Evolutionary conservation across 306 rosid genomes (phyloP), one percentile per base, ranked within the genome.

Genomic region (Rosa persica): DNA sequence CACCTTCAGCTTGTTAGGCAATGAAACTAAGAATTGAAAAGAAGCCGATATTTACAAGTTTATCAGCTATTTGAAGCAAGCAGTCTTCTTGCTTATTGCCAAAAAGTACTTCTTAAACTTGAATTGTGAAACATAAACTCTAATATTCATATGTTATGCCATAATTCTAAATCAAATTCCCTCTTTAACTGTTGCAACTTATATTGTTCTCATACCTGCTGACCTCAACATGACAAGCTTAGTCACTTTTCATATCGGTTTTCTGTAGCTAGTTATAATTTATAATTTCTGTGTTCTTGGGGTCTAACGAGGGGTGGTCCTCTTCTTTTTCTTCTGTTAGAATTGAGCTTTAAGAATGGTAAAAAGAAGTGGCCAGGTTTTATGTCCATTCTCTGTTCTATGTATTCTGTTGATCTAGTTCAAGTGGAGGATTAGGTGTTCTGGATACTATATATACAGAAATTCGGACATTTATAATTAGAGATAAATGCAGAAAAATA

Each of bases 1-100:
- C 62, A 48, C 76, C 76, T 72, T 49, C 12, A 30, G 64, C 42
- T 51, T 72, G 46, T 6, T 72, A 51, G 17, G 30, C 47, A 51
- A 34, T 8, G 46, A 72, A 11, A 11, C 73, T 20, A 42, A 43
- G 38, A 42, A 10, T n/a, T 42, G 19, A 68, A 40, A 12, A 23
- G 36, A 40, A 65, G 15, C 11, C 6, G 20, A 13, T 15, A 62
- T 62, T 27, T 62, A 27, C 19, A 66, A 17, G 69, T 38, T 38
- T 17, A 6, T 3, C 70, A 65, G 70, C 44, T 65, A 27, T 25
- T 27, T 30, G 5, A 64, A 36, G 19, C n/a, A n/a, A n/a, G n/a
- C 44, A 30, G 27, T 61, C 67, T 27, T 11, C 38, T 27, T 20
- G 61, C n/a, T 3, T 61, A 65, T 6, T 34, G 70, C 16, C 43